Evolutionary conservation across 495 filamentous ascomycete genomes (phyloP), one percentile per base, ranked within the genome.

Genomic region (Hypoxylon lenormandii): DNA sequence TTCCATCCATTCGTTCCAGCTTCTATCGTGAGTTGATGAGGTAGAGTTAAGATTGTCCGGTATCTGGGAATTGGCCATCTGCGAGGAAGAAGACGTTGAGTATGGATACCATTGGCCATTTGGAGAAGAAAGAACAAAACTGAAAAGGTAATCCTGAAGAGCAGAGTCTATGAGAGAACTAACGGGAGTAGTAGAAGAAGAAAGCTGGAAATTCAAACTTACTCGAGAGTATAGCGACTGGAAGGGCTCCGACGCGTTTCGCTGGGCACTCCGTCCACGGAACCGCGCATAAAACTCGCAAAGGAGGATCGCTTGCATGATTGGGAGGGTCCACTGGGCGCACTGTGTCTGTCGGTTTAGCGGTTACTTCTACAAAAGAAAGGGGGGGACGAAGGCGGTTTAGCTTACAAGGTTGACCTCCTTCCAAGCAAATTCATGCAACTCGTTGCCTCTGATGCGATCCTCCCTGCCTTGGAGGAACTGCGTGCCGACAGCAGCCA

Each of bases 251-350:
- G 84, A 85, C 53, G 80, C 58, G 53, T 66, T 68, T 54, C 80
- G 76, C 46, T 73, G 68, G 28, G 76, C 79, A 72, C 80, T 83
- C 50, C 79, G 78, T 64, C 83, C 84, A 46, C 84, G 79, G 72
- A 86, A 86, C 48, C 80, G 80, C 40, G 79, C 77, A 61, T 85
- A 87, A 63, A 82, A 77, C 66, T 87, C 85, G 71, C 81, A 85
- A 16, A 87, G 76, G 40, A 87, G 76, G 63, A 86, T 84, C 37
- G 83, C 76, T 75, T 86, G 84, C 83, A 85, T 85, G 63, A 79
- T 76, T 52, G 80, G 75, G 30, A 84, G 73, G 73, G 69, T 79
- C 81, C 82, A 84, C 53, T 78, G 76, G 12, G 76, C 69, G 33
- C 74, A 67, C 79, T 83, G 53, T 53, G 54, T 60, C 45, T 60